phyloP scores from a whole-genome alignment of 1,284 basidiomycete species.

The Pseudomicrostroma phylloplanum region DNA sequence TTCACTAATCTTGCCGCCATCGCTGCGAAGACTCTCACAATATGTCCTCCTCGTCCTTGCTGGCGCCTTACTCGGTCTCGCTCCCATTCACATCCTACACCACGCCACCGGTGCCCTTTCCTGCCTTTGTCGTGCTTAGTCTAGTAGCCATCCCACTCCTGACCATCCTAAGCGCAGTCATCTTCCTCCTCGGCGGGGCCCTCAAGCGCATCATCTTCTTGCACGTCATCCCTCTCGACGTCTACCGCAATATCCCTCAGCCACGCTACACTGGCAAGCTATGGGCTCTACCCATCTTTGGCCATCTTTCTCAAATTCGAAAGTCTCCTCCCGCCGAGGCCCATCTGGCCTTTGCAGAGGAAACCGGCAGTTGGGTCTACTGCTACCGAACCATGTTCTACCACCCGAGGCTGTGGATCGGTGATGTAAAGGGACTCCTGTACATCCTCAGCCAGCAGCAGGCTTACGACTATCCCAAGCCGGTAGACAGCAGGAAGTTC shows the following conservation, averaged over 20 bases:
- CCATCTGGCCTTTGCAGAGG: conserved; percentile 20
- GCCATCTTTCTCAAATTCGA: conserved; percentile 9
- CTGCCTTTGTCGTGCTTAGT: too few species aligned
- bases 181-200: neutral
- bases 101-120: too few species aligned
- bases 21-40: too few species aligned
- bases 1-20: too few species aligned
- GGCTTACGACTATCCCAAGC: conserved; percentile 42
- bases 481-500: conserved; percentile 54
- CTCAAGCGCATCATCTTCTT: neutral
- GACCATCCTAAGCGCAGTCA: too few species aligned
- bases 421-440: conserved; percentile 38
- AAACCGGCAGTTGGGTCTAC: conserved; percentile 24
- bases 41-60: too few species aligned
- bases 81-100: too few species aligned
- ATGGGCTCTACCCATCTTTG: conserved; percentile 2
- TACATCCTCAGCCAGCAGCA: conserved; percentile 25
- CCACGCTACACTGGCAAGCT: neutral
- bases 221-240: neutral
- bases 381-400: conserved; percentile 43
- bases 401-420: conserved; percentile 34
- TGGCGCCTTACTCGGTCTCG: too few species aligned
- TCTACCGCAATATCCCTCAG: neutral
- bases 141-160: too few species aligned
- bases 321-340: conserved; percentile 8